phyloP scores from a whole-genome alignment of 75 land plant genomes.

The Isoetes taiwanensis region DNA sequence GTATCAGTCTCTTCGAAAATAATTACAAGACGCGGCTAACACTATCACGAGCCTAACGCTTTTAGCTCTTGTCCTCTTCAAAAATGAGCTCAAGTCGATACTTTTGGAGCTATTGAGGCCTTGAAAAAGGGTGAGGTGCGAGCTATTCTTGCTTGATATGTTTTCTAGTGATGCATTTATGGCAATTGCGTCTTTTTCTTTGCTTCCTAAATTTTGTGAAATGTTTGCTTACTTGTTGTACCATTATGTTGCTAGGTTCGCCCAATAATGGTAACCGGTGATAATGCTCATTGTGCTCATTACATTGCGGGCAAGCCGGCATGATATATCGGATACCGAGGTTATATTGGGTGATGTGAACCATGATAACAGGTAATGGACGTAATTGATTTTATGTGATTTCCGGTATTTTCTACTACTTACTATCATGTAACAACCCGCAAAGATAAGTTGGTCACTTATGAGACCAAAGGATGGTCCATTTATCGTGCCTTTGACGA shows the following conservation, averaged over 20 bases:
- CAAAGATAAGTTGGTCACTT: not conserved
- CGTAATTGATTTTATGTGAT: too few relatives aligned
- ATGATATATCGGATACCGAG: not conserved
- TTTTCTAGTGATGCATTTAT: too few relatives aligned
- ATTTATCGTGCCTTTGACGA: not conserved
- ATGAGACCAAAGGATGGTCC: too few relatives aligned
- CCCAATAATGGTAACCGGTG: not conserved
- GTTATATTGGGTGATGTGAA: not conserved
- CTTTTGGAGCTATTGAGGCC: not conserved
- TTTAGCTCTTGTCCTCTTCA: not conserved
- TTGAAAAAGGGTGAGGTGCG: slow-evolving; percentile 3
- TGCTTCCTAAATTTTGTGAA: too few relatives aligned
- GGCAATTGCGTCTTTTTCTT: too few relatives aligned
- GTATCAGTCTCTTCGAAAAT: too few relatives aligned
- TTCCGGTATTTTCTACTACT: too few relatives aligned
- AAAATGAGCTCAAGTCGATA: slow-evolving; percentile 1
- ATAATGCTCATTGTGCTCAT: slow-evolving; percentile 5
- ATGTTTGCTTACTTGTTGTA: too few relatives aligned
- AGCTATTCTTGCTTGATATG: not conserved
- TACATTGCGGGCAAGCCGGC: not conserved
- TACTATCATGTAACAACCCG: not conserved
- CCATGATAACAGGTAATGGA: too few relatives aligned
- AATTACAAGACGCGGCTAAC: too few relatives aligned
- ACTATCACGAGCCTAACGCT: too few relatives aligned
- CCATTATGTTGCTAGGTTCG: not conserved